A percentile compares a stretch with the other conserved stretches of the same genome.
phyloP scores from a whole-genome alignment of 2,329 filamentous ascomycete genomes.

The Trichoderma afroharzianum region DNA sequence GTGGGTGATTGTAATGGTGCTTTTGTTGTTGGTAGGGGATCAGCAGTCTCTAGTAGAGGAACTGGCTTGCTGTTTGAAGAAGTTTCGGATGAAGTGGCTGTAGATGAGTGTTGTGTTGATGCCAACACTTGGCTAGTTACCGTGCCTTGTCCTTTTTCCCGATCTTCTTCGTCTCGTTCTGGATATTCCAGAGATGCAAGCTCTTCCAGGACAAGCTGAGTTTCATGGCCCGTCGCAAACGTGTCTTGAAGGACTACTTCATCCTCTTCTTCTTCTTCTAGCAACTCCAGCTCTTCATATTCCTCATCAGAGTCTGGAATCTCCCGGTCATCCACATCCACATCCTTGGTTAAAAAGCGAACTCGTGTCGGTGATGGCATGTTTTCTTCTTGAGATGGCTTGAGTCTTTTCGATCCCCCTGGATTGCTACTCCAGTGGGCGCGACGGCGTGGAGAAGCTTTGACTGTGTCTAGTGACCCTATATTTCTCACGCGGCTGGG shows the following conservation, averaged over 20 bases:
- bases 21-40: not conserved
- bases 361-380: not conserved
- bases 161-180: not conserved
- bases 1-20: not conserved
- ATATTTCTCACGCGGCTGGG: not conserved
- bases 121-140: no score
- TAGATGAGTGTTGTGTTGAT: not conserved
- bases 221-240: constrained; percentile 32
- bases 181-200: constrained; percentile 29
- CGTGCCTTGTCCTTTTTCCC: not conserved
- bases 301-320: constrained; percentile 52
- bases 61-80: not conserved
- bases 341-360: not conserved
- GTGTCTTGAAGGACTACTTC: constrained; percentile 18
- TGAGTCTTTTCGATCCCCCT: not conserved
- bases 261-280: constrained; percentile 4
- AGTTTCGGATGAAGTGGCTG: not conserved
- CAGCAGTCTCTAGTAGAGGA: not conserved
- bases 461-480: not conserved
- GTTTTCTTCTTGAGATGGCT: not conserved
- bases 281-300: constrained; percentile 20
- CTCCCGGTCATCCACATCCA: constrained; percentile 26
- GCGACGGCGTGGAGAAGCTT: not conserved
- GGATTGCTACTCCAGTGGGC: not conserved
- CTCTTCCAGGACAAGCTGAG: constrained; percentile 34